Evolutionary conservation across 1,284 basidiomycete species (phyloP).

Genomic region (Anthracocystis walkeri): DNA sequence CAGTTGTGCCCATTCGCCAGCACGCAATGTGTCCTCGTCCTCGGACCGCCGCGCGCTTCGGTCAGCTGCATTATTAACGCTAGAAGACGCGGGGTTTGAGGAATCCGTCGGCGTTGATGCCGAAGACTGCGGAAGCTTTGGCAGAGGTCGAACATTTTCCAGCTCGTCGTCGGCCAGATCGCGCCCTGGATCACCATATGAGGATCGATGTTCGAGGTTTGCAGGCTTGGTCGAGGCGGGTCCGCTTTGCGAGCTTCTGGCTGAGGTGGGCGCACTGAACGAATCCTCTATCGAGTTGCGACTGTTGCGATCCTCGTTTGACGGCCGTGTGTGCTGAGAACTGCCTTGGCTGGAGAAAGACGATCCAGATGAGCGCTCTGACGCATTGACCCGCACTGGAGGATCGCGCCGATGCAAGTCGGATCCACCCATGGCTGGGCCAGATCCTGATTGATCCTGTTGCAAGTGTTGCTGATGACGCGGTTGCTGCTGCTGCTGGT

Average conservation of each 20-base stretch:
- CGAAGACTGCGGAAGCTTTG: conserved; percentile 40
- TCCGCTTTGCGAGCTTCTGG: conserved; percentile 60
- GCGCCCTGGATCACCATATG: conserved; percentile 29
- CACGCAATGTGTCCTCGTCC: conserved; percentile 57
- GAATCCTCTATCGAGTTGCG: conserved; percentile 48
- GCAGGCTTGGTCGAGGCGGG: conserved; percentile 24
- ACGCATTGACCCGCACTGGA: conserved; percentile 29
- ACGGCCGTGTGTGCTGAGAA: conserved; percentile 25
- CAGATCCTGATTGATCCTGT: conserved; percentile 4
- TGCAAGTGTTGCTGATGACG: not conserved
- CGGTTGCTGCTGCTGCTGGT: conserved; percentile 17
- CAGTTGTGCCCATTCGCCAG: conserved; percentile 51
- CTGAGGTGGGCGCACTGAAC: conserved; percentile 61
- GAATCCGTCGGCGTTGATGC: conserved; percentile 30
- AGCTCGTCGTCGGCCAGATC: conserved; percentile 57
- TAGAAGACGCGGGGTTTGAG: conserved; percentile 4
- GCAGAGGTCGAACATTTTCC: conserved; percentile 55
- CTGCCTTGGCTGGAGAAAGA: conserved; percentile 54
- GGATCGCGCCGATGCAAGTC: conserved; percentile 34
- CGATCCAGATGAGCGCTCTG: conserved; percentile 61
- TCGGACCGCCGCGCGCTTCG: conserved; percentile 34
- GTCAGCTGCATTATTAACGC: conserved; percentile 1
- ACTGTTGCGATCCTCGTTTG: conserved; percentile 37
- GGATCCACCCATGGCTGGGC: conserved; percentile 1
- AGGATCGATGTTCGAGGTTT: conserved; percentile 20